These are phyloP conservation scores for Monoraphidium neglectum DNA, from an alignment of 139 green algal species.

Conservation along the genomic window DNA sequence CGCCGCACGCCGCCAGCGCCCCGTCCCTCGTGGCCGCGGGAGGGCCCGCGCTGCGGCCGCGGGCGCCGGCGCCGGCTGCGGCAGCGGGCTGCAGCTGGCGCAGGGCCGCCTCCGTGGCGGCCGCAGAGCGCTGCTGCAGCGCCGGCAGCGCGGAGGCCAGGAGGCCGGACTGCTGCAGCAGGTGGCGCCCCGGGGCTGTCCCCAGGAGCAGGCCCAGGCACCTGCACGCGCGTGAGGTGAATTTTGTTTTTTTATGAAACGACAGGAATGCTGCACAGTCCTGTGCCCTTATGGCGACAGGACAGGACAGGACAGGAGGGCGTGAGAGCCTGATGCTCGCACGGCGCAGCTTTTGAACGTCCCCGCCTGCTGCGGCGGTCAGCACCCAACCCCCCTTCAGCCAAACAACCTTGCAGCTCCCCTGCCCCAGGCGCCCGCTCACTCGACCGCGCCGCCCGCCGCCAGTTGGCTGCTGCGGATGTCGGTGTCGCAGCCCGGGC, in stretches of 20 bases:
- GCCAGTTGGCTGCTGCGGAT: constrained; percentile 3
- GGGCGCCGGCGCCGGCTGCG: background rate
- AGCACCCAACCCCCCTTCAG: too few relatives aligned
- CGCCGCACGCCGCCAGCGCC: background rate
- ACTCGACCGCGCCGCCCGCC: background rate
- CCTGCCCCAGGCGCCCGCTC: too few relatives aligned
- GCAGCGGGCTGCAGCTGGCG: background rate
- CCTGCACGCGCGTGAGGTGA: background rate
- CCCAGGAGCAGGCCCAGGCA: constrained; percentile 38
- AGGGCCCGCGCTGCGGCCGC: background rate
- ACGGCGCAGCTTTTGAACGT: too few relatives aligned
- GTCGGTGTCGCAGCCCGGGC: constrained; percentile 13
- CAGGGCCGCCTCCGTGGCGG: constrained; percentile 8
- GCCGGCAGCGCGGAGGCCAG: constrained; percentile 30
- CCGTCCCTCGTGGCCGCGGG: background rate
- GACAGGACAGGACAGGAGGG: background rate
- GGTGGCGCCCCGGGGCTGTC: constrained; percentile 24
- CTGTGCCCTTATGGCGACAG: background rate
- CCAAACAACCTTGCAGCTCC: too few relatives aligned
- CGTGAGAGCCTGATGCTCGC: background rate
- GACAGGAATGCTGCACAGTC: too few relatives aligned
- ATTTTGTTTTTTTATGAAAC: too few relatives aligned
- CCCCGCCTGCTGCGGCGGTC: too few relatives aligned
- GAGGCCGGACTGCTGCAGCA: constrained; percentile 19
- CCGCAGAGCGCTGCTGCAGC: constrained; percentile 18